A percentile compares a stretch with the other conserved stretches of the same genome.
Evolutionary conservation across 1,284 basidiomycete genomes (phyloP).

Genomic region (Heliocybe sulcata): DNA sequence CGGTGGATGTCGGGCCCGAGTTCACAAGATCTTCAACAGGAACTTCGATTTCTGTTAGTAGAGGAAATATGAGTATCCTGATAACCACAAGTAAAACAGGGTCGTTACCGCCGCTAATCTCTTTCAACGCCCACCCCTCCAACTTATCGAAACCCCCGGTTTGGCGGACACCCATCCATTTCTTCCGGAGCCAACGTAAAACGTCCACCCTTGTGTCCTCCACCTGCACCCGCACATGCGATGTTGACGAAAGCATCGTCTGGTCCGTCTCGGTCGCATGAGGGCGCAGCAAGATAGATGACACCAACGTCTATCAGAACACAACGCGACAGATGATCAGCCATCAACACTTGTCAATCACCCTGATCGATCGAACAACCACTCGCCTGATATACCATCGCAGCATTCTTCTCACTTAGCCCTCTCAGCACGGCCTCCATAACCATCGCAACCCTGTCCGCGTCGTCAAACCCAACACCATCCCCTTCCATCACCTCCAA

Average conservation of each 20-base stretch:
- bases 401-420: constrained; percentile 53
- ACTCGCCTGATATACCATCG: constrained; percentile 66
- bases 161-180: constrained; percentile 74
- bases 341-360: background rate
- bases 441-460: constrained; percentile 63
- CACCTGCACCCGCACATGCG: constrained; percentile 57
- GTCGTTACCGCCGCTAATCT: constrained; percentile 74
- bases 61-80: constrained; percentile 4
- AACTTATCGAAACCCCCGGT: constrained; percentile 77
- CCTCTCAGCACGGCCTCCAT: constrained; percentile 60
- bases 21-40: constrained; percentile 64
- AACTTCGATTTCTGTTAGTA: constrained; percentile 76
- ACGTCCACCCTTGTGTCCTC: constrained; percentile 69
- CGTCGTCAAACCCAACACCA: constrained; percentile 66
- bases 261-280: constrained; percentile 51
- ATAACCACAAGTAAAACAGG: constrained; percentile 7
- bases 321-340: too few species aligned
- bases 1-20: constrained; percentile 18
- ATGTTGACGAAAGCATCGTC: constrained; percentile 58
- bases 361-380: background rate
- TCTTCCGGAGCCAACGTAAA: constrained; percentile 55
- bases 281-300: constrained; percentile 63
- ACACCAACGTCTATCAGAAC: constrained; percentile 59
- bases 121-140: constrained; percentile 83
- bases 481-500: constrained; percentile 63